Evolutionary conservation across 768 basidiomycete genomes (phyloP).

Genomic region (Termitomyces sp.): DNA sequence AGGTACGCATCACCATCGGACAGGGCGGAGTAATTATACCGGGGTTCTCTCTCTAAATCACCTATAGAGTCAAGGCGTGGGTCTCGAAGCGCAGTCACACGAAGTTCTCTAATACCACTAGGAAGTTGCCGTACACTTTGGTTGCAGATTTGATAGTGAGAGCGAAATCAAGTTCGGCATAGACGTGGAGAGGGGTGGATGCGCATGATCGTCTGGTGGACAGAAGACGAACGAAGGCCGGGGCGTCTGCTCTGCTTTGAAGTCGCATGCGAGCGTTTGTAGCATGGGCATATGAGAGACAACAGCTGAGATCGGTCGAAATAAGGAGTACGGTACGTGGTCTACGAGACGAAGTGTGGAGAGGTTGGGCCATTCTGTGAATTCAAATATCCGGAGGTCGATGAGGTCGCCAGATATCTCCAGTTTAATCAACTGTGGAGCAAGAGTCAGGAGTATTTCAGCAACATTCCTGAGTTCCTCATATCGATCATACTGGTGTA

Average conservation of each 20-base stretch:
- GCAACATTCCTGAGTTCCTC: not conserved
- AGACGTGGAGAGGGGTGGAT: not conserved
- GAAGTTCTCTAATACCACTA: not conserved
- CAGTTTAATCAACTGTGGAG: not conserved
- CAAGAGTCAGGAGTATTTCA: not conserved
- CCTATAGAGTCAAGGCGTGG: not conserved
- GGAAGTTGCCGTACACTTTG: not conserved
- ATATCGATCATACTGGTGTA: not conserved
- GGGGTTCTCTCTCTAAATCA: not conserved
- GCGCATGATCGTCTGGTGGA: not conserved
- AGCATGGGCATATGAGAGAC: not conserved
- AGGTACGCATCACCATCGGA: not conserved
- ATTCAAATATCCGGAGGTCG: not conserved
- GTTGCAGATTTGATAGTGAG: constrained; percentile 2
- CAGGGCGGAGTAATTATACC: not conserved
- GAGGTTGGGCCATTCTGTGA: not conserved
- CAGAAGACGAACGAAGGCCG: not conserved
- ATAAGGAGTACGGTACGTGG: not conserved
- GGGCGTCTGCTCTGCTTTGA: not conserved
- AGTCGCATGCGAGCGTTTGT: not conserved
- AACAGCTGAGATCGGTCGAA: not conserved
- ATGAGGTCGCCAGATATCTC: not conserved
- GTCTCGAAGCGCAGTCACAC: not conserved
- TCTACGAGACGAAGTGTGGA: not conserved
- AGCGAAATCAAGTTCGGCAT: not conserved